Evolutionary conservation across 208 protist species (phyloP).

Genomic region (Phytomonas francai): DNA sequence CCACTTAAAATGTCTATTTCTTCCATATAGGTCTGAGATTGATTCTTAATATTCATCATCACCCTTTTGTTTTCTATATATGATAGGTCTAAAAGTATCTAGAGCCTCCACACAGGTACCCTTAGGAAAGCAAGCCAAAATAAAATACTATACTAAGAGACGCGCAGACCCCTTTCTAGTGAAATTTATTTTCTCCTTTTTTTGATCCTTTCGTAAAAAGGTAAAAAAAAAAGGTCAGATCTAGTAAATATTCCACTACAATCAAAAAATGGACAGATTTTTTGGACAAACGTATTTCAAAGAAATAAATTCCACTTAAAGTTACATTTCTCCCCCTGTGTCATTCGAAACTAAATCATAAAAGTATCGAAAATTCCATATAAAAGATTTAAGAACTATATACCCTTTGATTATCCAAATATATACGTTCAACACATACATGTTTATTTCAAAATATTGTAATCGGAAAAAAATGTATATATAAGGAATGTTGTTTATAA

Average conservation of each 20-base stretch:
- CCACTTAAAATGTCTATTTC: neutral
- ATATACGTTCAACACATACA: neutral
- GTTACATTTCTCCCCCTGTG: conserved; percentile 1
- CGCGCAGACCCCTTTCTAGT: neutral
- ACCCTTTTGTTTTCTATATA: neutral
- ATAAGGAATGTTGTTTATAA: neutral
- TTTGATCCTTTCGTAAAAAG: neutral
- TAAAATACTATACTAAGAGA: neutral
- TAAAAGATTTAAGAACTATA: conserved; percentile 1
- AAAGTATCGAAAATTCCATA: neutral
- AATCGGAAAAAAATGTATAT: conserved; percentile 7
- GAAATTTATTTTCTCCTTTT: neutral
- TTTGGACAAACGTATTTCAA: conserved; percentile 1
- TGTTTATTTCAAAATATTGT: neutral
- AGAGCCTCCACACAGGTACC: neutral
- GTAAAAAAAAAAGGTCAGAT: neutral
- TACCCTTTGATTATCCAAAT: neutral
- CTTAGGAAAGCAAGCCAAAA: neutral
- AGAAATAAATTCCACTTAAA: conserved; percentile 3
- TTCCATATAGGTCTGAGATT: neutral
- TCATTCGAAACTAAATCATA: conserved; percentile 5
- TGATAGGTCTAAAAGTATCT: neutral
- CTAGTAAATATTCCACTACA: too few relatives aligned
- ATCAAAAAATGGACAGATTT: neutral
- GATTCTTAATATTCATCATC: neutral